Conservation (phyloP, 2,329 filamentous ascomycete genomes). For the Xylariales sp. region DNA sequence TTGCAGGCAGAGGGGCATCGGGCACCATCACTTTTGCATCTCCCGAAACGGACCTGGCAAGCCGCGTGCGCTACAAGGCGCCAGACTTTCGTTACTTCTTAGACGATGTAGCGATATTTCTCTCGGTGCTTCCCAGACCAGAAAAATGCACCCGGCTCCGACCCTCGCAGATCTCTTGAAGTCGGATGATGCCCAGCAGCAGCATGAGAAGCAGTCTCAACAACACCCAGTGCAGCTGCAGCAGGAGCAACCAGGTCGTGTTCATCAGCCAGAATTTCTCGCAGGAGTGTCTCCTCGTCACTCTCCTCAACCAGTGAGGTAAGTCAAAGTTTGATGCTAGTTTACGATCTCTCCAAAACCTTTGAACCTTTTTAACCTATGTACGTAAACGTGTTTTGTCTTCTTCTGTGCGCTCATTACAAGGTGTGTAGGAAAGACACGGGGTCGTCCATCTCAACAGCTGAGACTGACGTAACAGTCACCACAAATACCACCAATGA, state of each 20-base stretch:
- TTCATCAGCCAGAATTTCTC: background rate
- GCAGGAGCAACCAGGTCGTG: background rate
- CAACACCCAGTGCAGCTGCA: constrained; percentile 1
- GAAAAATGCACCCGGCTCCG: constrained; percentile 28
- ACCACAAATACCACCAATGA: constrained; percentile 34
- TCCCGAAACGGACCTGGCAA: too few species aligned
- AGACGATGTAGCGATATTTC: constrained; percentile 6
- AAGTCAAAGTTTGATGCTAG: constrained; percentile 49
- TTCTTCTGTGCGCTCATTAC: background rate
- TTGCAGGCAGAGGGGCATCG: too few species aligned
- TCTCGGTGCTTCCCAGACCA: constrained; percentile 1
- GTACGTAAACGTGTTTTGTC: background rate
- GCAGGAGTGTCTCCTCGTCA: constrained; percentile 18
- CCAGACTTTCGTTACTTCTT: constrained; percentile 5
- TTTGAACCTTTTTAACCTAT: too few species aligned
- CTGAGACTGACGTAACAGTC: constrained; percentile 37
- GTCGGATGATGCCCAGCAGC: constrained; percentile 24
- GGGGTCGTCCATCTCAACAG: constrained; percentile 48
- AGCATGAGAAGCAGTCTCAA: constrained; percentile 14
- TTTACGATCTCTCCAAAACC: too few species aligned
- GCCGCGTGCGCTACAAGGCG: too few species aligned
- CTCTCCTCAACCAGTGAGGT: constrained; percentile 28
- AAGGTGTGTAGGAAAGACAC: constrained; percentile 47
- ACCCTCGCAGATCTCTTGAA: constrained; percentile 29
- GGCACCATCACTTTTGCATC: too few species aligned